Base-by-base conservation (phyloP, 257 asterid genomes). In the Solanum pinnatisectum region DNA sequence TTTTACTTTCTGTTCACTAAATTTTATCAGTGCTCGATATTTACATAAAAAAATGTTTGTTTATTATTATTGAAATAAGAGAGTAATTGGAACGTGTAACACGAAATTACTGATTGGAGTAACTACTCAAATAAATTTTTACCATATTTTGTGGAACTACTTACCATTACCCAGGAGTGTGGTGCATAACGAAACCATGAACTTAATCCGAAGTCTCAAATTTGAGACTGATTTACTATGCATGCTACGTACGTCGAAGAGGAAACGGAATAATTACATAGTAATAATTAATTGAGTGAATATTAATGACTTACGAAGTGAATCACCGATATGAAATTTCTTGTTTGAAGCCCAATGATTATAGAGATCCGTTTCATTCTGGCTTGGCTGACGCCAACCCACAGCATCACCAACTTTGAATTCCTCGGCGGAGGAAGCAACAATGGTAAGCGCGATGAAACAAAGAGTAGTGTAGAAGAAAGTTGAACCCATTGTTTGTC, bases 291-390 rank as follows among this genome's bases (percentile, higher is more conserved):
- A 60, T 5, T 0, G 10, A 13, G 25, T 2, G 32, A 37, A 36
- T 49, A 27, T 33, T n/a, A 20, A 77, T 63, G 71, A 92, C 98
- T 90, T 86, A 95, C 98, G 95, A 16, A 95, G 93, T 33, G 94
- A 90, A 92, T 94, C 98, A 77, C 95, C 95, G 9, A 94, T 89
- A 49, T 91, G 95, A 88, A 95, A 93, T 88, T 87, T 91, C 88
- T 42, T 77, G 18, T 89, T 27, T 32, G 90, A 82, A 35, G 96
- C 93, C 98, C 98, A 95, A 11, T 71, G 91, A 32, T 63, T 27
- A 86, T 94, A 95, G 86, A 93, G 77, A 49, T 91, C 93, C 0
- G 95, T 90, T 22, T 94, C 89, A 44, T 92, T 91, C 79, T 86
- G 56, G 30, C 89, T 72, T 23, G 95, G 96, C 67, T 74, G 90